Evolutionary conservation across 2,329 filamentous ascomycete genomes (phyloP), one percentile per base, ranked within the genome.

Genomic region (Xylariaceae sp.): DNA sequence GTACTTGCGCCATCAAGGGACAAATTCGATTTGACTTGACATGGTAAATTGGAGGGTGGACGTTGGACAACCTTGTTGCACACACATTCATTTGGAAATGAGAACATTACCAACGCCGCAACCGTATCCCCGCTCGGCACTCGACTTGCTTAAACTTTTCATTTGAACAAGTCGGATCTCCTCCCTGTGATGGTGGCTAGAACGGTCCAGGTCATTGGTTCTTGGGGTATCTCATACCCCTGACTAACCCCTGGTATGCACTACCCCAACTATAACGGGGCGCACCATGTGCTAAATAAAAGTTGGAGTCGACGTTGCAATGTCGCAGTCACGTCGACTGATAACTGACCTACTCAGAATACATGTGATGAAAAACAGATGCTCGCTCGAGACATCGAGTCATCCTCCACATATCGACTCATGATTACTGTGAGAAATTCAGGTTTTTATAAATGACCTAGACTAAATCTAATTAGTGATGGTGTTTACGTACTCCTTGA

Each of bases 1-100:
- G 53, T 68, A 67, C n/a, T 55, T 69, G 67, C 19, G 61, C 59
- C 67, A 68, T 69, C 26, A 33, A 54, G 39, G 19, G 26, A 56
- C 11, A 14, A 53, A 17, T 17, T 29, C 19, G 12, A 29, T 14
- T n/a, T 21, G 50, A 34, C 29, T 28, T 19, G 24, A 39, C 14
- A 43, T 39, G 33, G 3, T 33, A 50, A 36, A 26, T 33, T 41
- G 41, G 44, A 46, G 48, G 40, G 48, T 23, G 29, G 23, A 56
- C 9, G n/a, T n/a, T n/a, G n/a, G n/a, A n/a, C n/a, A n/a, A 31
- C 6, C 16, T 24, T 31, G 26, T 16, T 53, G 29, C 41, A 48
- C 36, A 16, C 46, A 19, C 24, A n/a, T n/a, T 52, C 17, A 16
- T 19, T 16, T 46, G n/a, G 29, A 19, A 37, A 36, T 19, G 4